Conservation (phyloP, 331 rosid species). For the Telfairia occidentalis region DNA sequence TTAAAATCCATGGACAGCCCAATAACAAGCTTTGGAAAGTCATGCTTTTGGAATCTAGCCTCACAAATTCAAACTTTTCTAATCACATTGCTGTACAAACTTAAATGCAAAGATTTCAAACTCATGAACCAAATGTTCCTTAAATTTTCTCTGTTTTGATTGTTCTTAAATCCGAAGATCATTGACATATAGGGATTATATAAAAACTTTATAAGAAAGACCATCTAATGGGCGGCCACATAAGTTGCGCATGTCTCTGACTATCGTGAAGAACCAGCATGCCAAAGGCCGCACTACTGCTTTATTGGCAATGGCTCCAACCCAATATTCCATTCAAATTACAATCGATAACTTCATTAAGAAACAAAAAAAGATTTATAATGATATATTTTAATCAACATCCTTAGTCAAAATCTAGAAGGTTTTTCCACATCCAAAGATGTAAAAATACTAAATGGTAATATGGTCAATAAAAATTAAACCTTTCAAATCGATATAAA, state of each 20-base stretch:
- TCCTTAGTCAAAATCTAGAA: not conserved
- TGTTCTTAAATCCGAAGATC: not conserved
- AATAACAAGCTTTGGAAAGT: not conserved
- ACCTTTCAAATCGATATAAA: no score
- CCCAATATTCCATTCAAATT: slow-evolving; percentile 4
- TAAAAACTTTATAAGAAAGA: not conserved
- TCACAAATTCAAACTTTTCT: not conserved
- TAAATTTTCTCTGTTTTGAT: not conserved
- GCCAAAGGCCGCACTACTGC: not conserved
- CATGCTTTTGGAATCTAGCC: not conserved
- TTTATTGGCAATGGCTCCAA: not conserved
- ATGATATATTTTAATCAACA: not conserved
- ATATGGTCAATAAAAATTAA: not conserved
- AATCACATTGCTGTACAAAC: not conserved
- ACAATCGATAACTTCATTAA: not conserved
- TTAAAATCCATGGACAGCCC: no score
- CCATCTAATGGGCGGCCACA: not conserved
- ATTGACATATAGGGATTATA: not conserved
- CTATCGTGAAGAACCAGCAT: not conserved
- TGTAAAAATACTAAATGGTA: not conserved
- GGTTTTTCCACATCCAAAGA: not conserved
- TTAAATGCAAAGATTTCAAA: not conserved
- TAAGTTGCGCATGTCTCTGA: not conserved
- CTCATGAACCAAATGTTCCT: not conserved
- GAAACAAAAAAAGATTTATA: not conserved